Evolutionary conservation across 2,329 filamentous ascomycete species (phyloP), one percentile per base, ranked within the genome.

Genomic region (Penicillium sp.): DNA sequence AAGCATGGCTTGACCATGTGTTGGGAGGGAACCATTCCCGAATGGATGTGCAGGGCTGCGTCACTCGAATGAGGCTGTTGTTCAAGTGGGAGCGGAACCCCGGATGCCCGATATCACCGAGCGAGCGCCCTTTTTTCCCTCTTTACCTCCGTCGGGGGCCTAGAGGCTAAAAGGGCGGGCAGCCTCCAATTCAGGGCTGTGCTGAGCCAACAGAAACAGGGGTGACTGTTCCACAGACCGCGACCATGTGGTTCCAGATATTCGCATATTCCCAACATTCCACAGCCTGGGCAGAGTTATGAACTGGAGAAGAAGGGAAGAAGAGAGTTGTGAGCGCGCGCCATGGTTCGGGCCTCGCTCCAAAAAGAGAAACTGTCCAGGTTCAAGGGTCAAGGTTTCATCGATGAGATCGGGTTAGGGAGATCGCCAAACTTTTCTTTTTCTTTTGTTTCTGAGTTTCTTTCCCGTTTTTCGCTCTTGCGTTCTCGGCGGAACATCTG

Each of bases 31-130:
- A 67, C 66, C 61, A 63, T 67, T 66, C 65, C 65, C 64, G 62
- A 67, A 67, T 67, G 61, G 64, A 67, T 59, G 38, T 60, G 60
- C 67, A 69, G 64, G 66, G 65, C 67, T 68, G 67, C 67, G 62
- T 69, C 66, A 68, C 67, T 65, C 61, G 60, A 58, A 55, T 56
- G 67, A 67, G 67, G 67, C 67, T 68, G 64, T 66, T 66, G 47
- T 19, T 48, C 41, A 23, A 29, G 29, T 50, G 15, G 52, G 30
- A 66, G 59, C 66, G 64, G 66, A 62, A 60, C 63, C 64, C 62
- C 64, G 62, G 61, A 68, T 63, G 58, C 46, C 66, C 67, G 67
- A 69, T 63, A 67, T 60, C 58, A 56, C 66, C 64, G 60, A 62
- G 58, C 60, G 29, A 62, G 58, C 60, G 29, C 30, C 46, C 31